Evolutionary conservation across 2,329 filamentous ascomycete species (phyloP), one percentile per base, ranked within the genome.

Genomic region (Fusarium kyushuense): DNA sequence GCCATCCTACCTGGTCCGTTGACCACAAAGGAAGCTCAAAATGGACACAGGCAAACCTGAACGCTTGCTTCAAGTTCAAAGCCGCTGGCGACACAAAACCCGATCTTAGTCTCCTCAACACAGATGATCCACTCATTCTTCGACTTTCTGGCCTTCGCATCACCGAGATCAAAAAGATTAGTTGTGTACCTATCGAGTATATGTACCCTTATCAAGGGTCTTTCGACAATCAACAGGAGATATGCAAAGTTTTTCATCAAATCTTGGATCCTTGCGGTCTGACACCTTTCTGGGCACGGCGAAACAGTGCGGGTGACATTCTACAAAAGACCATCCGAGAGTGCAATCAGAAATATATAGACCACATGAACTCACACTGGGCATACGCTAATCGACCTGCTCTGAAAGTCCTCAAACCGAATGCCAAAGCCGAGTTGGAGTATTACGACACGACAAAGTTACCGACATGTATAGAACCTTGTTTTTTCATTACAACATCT

Each of bases 231-330:
- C 21, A 43, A 12, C 21, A 27, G 3, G 57, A 71, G 12, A 19
- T 71, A 4, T 48, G 43, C 0, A 21, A 48, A 8, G 60, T 71
- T 0, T 58, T 69, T 2, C 54, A 71, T 10, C 61, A 53, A 14
- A 52, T 71, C 10, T 30, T 71, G 2, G 64, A 71, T 8, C 60
- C 61, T 0, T 71, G 68, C 8, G 67, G 53, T 1, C 47, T 71
- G 1, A 57, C 65, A 2, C 61, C 49, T 0, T 70, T 66, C 4
- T 69, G 68, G 67, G 45, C 55, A 0, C 14, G 33, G 8, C 55
- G 54, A 11, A 30, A 30, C 1, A 51, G n/a, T 1, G 32, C 19
- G 2, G 36, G 54, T 7, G 51, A 58, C 5, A 49, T 49, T 11
- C 1, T 46, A 9, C 21, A 40, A 3, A n/a, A 56, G 2, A 65